These are phyloP conservation scores for Cryptococcus maquisensis DNA, from an alignment of 1,284 basidiomycete species.

Conservation along the genomic window DNA sequence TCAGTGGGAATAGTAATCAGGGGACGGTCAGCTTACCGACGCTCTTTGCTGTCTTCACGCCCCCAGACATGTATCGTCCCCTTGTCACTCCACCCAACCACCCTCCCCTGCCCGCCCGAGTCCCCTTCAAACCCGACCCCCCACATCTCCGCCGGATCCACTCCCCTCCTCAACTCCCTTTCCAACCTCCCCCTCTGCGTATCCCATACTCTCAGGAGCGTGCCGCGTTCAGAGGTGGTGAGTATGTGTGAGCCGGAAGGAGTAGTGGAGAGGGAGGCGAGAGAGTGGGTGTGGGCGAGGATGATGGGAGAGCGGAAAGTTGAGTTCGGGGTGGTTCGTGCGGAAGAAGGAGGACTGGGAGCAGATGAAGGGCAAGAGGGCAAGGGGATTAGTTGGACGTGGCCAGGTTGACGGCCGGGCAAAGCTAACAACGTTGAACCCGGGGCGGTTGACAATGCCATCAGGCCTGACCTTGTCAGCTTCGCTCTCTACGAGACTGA, in stretches of 20 bases:
- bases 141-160: conserved; percentile 88
- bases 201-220: conserved; percentile 87
- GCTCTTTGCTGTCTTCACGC: conserved; percentile 34
- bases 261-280: conserved; percentile 73
- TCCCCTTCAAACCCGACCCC: conserved; percentile 57
- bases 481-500: neutral
- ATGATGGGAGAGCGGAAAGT: conserved; percentile 61
- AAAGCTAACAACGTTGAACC: conserved; percentile 77
- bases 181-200: conserved; percentile 67
- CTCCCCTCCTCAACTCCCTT: conserved; percentile 77
- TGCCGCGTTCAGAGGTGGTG: conserved; percentile 79
- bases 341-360: conserved; percentile 1
- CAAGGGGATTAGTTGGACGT: conserved; percentile 83
- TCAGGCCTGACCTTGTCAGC: conserved; percentile 58
- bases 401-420: conserved; percentile 81
- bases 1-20: conserved; percentile 10
- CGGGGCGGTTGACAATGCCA: conserved; percentile 72
- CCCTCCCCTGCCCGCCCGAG: conserved; percentile 16
- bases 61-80: conserved; percentile 84
- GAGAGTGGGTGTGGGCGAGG: conserved; percentile 72
- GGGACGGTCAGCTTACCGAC: neutral
- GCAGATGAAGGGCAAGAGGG: conserved; percentile 63
- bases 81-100: conserved; percentile 74
- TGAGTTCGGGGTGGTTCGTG: conserved; percentile 6
- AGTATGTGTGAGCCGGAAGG: conserved; percentile 74